phyloP scores from a whole-genome alignment of 495 filamentous ascomycete species.

The Diplogelasinospora grovesii region DNA sequence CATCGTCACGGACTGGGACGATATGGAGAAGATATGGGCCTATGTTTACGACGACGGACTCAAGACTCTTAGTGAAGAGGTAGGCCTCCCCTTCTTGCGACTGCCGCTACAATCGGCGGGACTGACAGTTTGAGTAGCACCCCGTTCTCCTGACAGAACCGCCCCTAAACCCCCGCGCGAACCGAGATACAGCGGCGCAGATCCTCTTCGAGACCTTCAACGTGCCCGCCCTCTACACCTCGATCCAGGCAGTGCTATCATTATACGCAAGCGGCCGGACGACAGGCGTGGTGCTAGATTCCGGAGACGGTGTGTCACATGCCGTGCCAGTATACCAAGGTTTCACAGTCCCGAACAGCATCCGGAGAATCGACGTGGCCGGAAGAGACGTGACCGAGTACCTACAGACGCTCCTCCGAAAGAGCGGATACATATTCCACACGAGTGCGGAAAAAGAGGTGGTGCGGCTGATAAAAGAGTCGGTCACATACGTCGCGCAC shows the following conservation, averaged over 20 bases:
- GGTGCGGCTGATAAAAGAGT: slow-evolving; percentile 94
- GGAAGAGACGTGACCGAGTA: slow-evolving; percentile 98
- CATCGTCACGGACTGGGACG: slow-evolving; percentile 98
- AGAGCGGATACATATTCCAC: slow-evolving; percentile 90
- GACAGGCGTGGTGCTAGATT: slow-evolving; percentile 91
- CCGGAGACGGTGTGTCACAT: slow-evolving; percentile 94
- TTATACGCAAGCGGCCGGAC: slow-evolving; percentile 95
- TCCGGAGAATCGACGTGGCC: slow-evolving; percentile 91
- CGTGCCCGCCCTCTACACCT: slow-evolving; percentile 91
- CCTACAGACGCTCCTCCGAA: slow-evolving; percentile 83
- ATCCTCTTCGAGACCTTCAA: slow-evolving; percentile 99
- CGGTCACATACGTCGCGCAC: slow-evolving; percentile 80
- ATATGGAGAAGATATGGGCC: slow-evolving; percentile 99
- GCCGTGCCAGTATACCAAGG: slow-evolving; percentile 97
- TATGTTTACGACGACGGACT: slow-evolving; percentile 58
- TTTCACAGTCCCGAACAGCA: slow-evolving; percentile 92
- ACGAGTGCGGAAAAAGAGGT: slow-evolving; percentile 98
- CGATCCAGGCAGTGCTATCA: slow-evolving; percentile 94
- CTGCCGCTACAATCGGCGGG: neutral
- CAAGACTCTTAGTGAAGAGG: slow-evolving; percentile 95
- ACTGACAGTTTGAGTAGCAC: slow-evolving; percentile 49
- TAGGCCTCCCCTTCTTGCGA: slow-evolving; percentile 29
- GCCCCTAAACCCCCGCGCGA: slow-evolving; percentile 89
- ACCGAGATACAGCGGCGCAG: slow-evolving; percentile 94
- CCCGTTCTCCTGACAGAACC: slow-evolving; percentile 95